phyloP scores from a whole-genome alignment of 495 filamentous ascomycete species.

The Penicillium lividum region DNA sequence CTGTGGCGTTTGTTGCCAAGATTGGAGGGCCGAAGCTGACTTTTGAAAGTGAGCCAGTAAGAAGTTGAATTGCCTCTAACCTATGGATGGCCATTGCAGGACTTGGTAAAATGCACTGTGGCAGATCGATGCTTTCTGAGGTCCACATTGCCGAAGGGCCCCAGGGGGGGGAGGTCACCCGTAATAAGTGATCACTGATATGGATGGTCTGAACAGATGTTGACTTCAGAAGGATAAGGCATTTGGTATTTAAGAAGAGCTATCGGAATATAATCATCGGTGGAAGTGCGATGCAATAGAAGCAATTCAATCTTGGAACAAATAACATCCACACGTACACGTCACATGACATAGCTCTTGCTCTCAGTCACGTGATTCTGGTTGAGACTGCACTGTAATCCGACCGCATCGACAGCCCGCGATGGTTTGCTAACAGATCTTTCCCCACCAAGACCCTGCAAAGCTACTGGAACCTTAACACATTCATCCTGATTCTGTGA shows the following conservation, averaged over 20 bases:
- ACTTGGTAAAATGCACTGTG: background rate
- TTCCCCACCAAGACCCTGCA: slow-evolving; percentile 14
- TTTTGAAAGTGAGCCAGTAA: background rate
- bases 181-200: background rate
- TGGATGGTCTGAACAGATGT: background rate
- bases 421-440: slow-evolving; percentile 10
- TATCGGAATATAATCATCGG: too few species aligned
- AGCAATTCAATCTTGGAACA: background rate
- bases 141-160: background rate
- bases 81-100: background rate
- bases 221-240: background rate
- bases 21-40: background rate
- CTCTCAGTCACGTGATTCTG: slow-evolving; percentile 11
- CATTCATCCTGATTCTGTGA: background rate
- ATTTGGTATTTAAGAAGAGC: too few species aligned
- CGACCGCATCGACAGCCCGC: slow-evolving; percentile 19
- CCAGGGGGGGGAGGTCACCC: background rate
- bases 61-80: background rate
- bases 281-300: background rate
- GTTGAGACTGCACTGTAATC: slow-evolving; percentile 25
- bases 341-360: slow-evolving; percentile 11
- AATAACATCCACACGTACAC: background rate
- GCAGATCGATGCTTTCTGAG: background rate
- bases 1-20: background rate
- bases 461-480: slow-evolving; percentile 10